Evolutionary conservation across 768 basidiomycete genomes (phyloP), one percentile per base, ranked within the genome.

Genomic region (Lyophyllum semitale): DNA sequence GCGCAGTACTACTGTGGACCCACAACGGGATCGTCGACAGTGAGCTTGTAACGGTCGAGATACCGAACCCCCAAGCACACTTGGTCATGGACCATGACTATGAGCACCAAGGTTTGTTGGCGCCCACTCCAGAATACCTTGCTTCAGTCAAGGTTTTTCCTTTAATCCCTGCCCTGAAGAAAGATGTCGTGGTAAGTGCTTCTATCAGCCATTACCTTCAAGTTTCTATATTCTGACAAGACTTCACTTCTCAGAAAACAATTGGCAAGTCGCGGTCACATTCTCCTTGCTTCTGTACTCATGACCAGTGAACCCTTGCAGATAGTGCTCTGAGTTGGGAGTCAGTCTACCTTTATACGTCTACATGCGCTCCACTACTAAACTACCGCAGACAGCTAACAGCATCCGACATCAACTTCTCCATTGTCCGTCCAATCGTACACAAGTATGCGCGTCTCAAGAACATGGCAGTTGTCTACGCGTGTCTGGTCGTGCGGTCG

Each of bases 381-480:
- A 38, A 17, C 12, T 58, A 33, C 58, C 27, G 52, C 55, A 91
- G 89, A n/a, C 91, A 93, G 63, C 76, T 94, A 53, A 90, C 84
- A 6, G 89, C 91, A 1, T 82, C 90, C 7, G 92, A 93, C 64
- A 82, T 94, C 70, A 90, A 91, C 65, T 91, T 91, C 59, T 78
- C 85, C 18, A 77, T 93, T 48, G 84, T 93, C 18, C 83, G 90
- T 7, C 92, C 92, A 0, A 68, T 93, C 29, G 87, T 92, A 4
- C 70, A 80, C 65, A 91, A 90, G 67, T 93, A 92, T 79, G 88
- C 91, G 6, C 79, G 81, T 52, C 79, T 91, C 45, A 77, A 84
- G 53, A 93, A 92, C 66, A 79, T 90, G 73, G 83, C 90, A 11
- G 76, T 84, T 26, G 82, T 92, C 35, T 91, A 89, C 65, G 86